A percentile compares a stretch with the other conserved stretches of the same genome.
Evolutionary conservation across 805 yeast genomes (phyloP).

Genomic region (Wickerhamiella brachini): DNA sequence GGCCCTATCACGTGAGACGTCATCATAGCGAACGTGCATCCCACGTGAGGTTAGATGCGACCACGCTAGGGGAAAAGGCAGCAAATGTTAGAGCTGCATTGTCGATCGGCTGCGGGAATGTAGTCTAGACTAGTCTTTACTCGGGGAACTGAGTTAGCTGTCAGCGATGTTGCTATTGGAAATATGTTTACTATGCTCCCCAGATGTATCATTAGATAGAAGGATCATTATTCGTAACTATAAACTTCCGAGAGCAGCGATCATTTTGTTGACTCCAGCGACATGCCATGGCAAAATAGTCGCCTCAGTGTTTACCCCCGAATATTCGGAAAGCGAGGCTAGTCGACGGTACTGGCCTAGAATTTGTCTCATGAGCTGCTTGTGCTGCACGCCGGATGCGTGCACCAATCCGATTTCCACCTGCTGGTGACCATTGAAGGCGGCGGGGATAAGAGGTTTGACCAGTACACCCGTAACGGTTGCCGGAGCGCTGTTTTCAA

Average conservation of each 20-base stretch:
- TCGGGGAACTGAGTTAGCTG: too few relatives aligned
- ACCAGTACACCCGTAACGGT: constrained; percentile 13
- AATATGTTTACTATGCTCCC: too few relatives aligned
- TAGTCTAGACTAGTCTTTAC: too few relatives aligned
- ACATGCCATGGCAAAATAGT: constrained; percentile 29
- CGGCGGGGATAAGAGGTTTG: constrained; percentile 8
- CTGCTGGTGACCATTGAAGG: constrained; percentile 6
- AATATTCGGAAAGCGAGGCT: constrained; percentile 23
- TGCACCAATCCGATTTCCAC: constrained; percentile 6
- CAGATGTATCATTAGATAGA: too few relatives aligned
- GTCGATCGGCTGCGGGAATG: too few relatives aligned
- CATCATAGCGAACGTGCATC: not conserved
- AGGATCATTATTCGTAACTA: not conserved
- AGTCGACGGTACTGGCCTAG: constrained; percentile 26
- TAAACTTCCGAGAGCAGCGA: constrained; percentile 6
- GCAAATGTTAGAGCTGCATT: too few relatives aligned
- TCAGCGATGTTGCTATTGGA: too few relatives aligned
- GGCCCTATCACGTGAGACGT: not conserved
- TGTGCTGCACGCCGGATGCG: constrained; percentile 8
- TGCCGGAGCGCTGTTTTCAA: constrained; percentile 4
- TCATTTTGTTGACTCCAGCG: constrained; percentile 23
- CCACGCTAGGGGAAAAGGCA: not conserved
- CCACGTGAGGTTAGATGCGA: not conserved
- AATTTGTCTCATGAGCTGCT: constrained; percentile 20
- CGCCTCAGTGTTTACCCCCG: constrained; percentile 23